Conservation (phyloP, 495 filamentous ascomycete genomes). For the Xylaria castorea region DNA sequence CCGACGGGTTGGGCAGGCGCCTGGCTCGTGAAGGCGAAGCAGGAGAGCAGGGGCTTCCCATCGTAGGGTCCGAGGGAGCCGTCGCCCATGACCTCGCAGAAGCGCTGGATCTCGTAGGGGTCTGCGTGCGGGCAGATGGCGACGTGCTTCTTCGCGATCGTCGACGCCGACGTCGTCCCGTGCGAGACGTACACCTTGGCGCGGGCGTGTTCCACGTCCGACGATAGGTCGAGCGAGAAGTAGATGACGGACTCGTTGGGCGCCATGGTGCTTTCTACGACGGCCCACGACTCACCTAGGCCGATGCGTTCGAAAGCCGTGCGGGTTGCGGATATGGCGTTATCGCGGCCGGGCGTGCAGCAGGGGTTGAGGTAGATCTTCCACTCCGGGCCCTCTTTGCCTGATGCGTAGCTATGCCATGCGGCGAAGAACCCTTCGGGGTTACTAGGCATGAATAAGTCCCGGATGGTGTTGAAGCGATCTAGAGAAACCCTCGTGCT, state of each 20-base stretch:
- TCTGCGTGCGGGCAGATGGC: constrained; percentile 30
- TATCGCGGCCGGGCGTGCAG: constrained; percentile 2
- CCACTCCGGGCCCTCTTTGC: constrained; percentile 29
- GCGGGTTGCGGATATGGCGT: constrained; percentile 15
- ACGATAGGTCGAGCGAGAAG: constrained; percentile 28
- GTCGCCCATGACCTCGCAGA: constrained; percentile 29
- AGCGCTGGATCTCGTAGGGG: constrained; percentile 32
- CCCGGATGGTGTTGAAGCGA: constrained; percentile 27
- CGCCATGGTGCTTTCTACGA: constrained; percentile 20
- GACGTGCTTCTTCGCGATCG: constrained; percentile 28
- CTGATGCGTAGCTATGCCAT: constrained; percentile 29
- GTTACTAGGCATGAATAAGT: constrained; percentile 27
- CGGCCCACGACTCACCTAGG: constrained; percentile 23
- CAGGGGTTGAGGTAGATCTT: constrained; percentile 33
- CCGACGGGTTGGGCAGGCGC: constrained; percentile 10
- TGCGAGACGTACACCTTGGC: constrained; percentile 31
- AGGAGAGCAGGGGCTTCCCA: constrained; percentile 8
- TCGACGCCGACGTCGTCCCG: constrained; percentile 19
- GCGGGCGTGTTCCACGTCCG: constrained; percentile 22
- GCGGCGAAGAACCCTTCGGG: constrained; percentile 19
- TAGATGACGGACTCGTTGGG: constrained; percentile 24
- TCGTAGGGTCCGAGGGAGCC: constrained; percentile 19
- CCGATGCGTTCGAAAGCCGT: constrained; percentile 26
- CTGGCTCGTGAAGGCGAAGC: constrained; percentile 20
- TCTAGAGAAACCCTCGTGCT: constrained; percentile 23